These are phyloP conservation scores for Eucalyptus microcorys DNA, from an alignment of 345 rosid genomes.

Conservation along the genomic window DNA sequence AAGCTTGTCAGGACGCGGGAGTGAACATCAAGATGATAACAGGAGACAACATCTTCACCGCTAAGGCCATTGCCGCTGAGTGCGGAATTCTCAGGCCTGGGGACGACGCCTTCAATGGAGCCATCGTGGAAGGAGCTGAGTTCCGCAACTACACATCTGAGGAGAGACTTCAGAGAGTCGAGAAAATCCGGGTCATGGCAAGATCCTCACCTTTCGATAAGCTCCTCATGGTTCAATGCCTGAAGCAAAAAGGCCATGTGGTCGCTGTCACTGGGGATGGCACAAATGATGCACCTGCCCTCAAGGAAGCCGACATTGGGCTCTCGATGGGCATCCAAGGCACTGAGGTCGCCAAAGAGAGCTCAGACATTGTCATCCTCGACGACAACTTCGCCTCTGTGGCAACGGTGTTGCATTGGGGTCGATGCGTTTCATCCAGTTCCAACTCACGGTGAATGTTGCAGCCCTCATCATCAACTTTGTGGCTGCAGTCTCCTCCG, in stretches of 20 bases:
- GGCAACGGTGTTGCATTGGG: too few species aligned
- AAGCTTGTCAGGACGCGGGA: constrained; percentile 57
- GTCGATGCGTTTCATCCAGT: too few species aligned
- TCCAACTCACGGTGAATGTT: too few species aligned
- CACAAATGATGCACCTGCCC: constrained; percentile 68
- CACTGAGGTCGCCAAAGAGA: constrained; percentile 70
- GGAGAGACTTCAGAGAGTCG: constrained; percentile 31
- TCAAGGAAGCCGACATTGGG: constrained; percentile 68
- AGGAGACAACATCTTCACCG: constrained; percentile 64
- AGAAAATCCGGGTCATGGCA: constrained; percentile 68
- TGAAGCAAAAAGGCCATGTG: constrained; percentile 54
- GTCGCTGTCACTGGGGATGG: constrained; percentile 76
- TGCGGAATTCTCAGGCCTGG: constrained; percentile 52
- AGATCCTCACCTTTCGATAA: constrained; percentile 68
- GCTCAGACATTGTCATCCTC: constrained; percentile 66
- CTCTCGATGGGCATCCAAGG: constrained; percentile 77
- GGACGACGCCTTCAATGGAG: constrained; percentile 11
- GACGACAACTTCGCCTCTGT: constrained; percentile 13
- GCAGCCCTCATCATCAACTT: too few species aligned
- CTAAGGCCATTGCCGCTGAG: constrained; percentile 64
- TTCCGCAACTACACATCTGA: constrained; percentile 33
- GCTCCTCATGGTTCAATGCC: constrained; percentile 69
- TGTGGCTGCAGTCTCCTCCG: too few species aligned
- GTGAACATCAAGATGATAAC: constrained; percentile 72
- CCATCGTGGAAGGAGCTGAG: constrained; percentile 51